These are phyloP conservation scores for Neurospora sublineolata DNA, from an alignment of 495 filamentous ascomycete genomes.

Conservation along the genomic window DNA sequence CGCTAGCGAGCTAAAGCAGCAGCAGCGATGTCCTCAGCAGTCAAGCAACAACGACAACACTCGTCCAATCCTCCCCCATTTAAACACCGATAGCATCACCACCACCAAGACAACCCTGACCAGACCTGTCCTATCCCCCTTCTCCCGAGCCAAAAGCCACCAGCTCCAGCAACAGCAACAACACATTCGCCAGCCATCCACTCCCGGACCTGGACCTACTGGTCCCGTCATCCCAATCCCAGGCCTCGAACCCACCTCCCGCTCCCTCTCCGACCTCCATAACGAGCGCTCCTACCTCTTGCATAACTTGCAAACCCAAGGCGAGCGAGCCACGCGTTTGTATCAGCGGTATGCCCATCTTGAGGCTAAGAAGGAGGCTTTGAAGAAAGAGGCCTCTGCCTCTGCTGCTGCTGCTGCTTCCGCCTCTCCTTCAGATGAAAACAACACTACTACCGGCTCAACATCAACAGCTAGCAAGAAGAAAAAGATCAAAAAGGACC, in stretches of 20 bases:
- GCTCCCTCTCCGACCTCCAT: constrained; percentile 26
- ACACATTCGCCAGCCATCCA: neutral
- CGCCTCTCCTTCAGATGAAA: neutral
- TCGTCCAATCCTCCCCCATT: neutral
- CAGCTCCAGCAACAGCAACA: neutral
- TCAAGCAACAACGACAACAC: neutral
- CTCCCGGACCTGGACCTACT: neutral
- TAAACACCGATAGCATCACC: neutral
- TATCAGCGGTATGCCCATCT: constrained; percentile 18
- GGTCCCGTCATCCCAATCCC: constrained; percentile 4
- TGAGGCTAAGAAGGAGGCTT: constrained; percentile 8
- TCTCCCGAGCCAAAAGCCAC: neutral
- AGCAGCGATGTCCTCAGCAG: neutral
- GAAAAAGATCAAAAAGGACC: constrained; percentile 8
- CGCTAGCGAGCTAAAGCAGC: neutral
- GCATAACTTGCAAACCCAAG: constrained; percentile 25
- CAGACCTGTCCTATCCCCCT: neutral
- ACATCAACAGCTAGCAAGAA: neutral
- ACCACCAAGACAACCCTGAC: neutral
- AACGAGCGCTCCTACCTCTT: constrained; percentile 30
- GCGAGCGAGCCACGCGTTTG: constrained; percentile 18
- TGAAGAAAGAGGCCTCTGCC: neutral
- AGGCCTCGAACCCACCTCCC: constrained; percentile 12
- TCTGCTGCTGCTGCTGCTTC: too few species aligned
- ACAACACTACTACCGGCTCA: neutral